phyloP scores from a whole-genome alignment of 352 stramenopile genomes.

The Pythium biforme region DNA sequence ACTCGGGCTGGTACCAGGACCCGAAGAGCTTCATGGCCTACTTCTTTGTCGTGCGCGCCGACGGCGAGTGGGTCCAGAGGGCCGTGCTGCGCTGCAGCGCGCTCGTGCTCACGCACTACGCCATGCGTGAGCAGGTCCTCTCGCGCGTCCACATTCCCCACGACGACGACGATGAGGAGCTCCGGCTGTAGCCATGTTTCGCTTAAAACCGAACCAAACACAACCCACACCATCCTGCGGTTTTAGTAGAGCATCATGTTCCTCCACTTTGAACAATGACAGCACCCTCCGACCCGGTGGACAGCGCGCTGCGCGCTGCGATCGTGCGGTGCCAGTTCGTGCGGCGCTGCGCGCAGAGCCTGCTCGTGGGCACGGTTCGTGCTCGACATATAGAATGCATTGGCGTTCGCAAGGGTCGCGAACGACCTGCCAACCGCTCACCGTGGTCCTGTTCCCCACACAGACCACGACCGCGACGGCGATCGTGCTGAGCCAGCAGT shows the following conservation, averaged over 20 bases:
- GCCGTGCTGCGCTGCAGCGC: constrained; percentile 49
- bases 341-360: constrained; percentile 21
- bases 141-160: constrained; percentile 21
- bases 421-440: too few species aligned
- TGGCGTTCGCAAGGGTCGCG: too few species aligned
- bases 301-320: background rate
- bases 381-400: too few species aligned
- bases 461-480: constrained; percentile 25
- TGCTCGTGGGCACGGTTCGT: constrained; percentile 26
- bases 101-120: constrained; percentile 61
- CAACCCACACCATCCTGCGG: background rate
- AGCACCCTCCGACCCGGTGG: background rate
- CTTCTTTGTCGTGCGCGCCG: constrained; percentile 60
- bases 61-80: constrained; percentile 68
- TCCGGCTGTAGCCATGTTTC: constrained; percentile 28
- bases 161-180: background rate
- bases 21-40: constrained; percentile 71
- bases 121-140: constrained; percentile 60
- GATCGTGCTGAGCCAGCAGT: constrained; percentile 23
- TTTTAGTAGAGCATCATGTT: constrained; percentile 5
- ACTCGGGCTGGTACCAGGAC: constrained; percentile 75
- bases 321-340: constrained; percentile 22
- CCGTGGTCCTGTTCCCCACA: too few species aligned
- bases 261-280: background rate
- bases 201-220: constrained; percentile 13